phyloP scores from a whole-genome alignment of 169 alveolate genomes.

The Plasmodium gonderi region DNA sequence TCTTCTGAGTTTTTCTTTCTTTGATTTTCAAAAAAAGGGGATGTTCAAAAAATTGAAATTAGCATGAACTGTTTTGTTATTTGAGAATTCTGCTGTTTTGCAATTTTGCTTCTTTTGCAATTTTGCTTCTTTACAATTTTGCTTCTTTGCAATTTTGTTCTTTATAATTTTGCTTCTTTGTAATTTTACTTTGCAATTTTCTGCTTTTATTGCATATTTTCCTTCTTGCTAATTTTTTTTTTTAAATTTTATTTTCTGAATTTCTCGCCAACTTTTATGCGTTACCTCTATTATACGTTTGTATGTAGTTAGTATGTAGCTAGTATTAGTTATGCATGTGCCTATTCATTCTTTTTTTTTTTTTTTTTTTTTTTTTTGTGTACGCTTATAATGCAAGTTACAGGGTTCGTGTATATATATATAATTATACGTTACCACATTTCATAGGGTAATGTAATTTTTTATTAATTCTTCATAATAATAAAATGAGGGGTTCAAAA shows the following conservation, averaged over 20 bases:
- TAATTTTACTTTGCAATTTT: neutral
- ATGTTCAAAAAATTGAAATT: neutral
- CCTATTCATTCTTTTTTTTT: neutral
- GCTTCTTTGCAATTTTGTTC: neutral
- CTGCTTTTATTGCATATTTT: neutral
- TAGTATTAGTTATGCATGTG: too few species aligned
- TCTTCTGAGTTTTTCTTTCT: conserved; percentile 11
- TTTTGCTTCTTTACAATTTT: neutral
- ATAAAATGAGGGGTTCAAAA: neutral
- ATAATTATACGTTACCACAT: too few species aligned
- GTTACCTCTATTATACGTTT: neutral
- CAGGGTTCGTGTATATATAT: neutral
- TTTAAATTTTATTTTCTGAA: neutral
- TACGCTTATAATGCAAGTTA: neutral
- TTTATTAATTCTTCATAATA: too few species aligned
- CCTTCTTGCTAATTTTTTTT: neutral
- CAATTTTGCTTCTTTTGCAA: neutral
- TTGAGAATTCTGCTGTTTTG: neutral
- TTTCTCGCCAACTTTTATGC: neutral
- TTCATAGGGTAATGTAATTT: too few species aligned
- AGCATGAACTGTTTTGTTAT: neutral
- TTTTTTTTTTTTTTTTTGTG: neutral
- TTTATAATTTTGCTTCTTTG: neutral
- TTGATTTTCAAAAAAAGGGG: neutral
- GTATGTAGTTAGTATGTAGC: too few species aligned